phyloP scores from a whole-genome alignment of 371 early-diverging fungal genomes.

The Syncephalis plumigaleata region DNA sequence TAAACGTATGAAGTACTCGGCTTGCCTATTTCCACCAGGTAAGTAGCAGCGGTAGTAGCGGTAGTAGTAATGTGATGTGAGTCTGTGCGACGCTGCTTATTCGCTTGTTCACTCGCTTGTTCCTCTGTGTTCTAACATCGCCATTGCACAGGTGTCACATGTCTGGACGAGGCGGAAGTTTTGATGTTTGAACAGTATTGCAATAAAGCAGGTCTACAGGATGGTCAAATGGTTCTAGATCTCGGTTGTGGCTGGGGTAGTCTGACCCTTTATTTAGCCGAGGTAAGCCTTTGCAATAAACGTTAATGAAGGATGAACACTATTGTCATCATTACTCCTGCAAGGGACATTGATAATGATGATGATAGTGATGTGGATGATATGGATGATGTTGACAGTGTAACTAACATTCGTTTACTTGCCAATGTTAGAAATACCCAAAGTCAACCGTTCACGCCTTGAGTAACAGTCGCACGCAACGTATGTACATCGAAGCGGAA shows the following conservation, averaged over 20 bases:
- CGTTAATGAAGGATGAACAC: not conserved
- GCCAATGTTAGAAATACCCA: constrained; percentile 17
- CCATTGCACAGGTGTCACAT: constrained; percentile 3
- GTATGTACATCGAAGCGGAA: constrained; percentile 16
- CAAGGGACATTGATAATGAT: too few species aligned
- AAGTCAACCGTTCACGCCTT: constrained; percentile 23
- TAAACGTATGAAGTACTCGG: constrained; percentile 31
- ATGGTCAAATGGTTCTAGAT: constrained; percentile 32
- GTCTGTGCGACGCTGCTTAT: too few species aligned
- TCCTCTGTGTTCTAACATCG: too few species aligned
- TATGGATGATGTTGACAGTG: not conserved
- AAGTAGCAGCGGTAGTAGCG: too few species aligned
- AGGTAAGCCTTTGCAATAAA: constrained; percentile 7
- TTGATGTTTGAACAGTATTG: constrained; percentile 36
- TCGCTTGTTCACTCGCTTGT: too few species aligned
- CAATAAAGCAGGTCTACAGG: constrained; percentile 19
- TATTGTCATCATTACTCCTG: not conserved
- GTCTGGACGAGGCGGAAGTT: constrained; percentile 29
- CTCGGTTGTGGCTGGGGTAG: constrained; percentile 45
- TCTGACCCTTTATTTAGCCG: constrained; percentile 23
- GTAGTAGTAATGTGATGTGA: too few species aligned
- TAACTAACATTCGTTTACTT: not conserved
- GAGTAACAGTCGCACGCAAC: constrained; percentile 30
- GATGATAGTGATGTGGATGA: too few species aligned
- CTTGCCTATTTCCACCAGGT: constrained; percentile 26